These are phyloP conservation scores for Dianthus caryophyllus DNA, from an alignment of 148 eudicot species.

Conservation along the genomic window DNA sequence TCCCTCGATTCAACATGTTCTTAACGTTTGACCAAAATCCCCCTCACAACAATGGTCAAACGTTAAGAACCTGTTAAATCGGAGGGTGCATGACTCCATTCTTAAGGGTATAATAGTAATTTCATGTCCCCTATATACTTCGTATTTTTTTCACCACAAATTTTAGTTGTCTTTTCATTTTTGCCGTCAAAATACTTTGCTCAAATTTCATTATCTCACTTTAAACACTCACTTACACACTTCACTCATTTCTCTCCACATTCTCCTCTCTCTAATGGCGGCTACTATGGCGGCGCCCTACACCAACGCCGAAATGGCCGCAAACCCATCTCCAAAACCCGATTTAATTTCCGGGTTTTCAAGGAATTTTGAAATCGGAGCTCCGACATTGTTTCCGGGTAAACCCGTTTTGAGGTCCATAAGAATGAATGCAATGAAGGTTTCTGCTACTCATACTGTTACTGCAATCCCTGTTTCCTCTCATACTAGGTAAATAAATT, in stretches of 20 bases:
- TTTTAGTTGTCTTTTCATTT: no score
- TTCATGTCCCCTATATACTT: no score
- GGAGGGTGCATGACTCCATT: no score
- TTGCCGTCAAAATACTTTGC: no score
- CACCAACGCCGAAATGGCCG: constrained; percentile 22
- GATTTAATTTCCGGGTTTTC: constrained; percentile 24
- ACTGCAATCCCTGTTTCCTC: constrained; percentile 27
- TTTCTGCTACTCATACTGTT: constrained; percentile 22
- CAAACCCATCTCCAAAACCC: constrained; percentile 21
- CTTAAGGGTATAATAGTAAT: no score
- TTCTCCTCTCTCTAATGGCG: constrained; percentile 30
- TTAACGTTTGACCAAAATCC: no score
- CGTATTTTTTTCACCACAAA: no score
- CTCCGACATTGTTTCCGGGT: constrained; percentile 11
- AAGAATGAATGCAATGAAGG: constrained; percentile 19
- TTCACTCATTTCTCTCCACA: neutral
- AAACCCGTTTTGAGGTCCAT: constrained; percentile 15
- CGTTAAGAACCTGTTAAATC: no score
- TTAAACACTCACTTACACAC: neutral
- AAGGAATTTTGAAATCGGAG: constrained; percentile 22
- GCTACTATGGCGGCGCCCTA: constrained; percentile 20
- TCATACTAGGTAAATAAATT: constrained; percentile 25
- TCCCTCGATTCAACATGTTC: no score
- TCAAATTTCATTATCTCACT: neutral
- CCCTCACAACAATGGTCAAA: no score